phyloP scores from a whole-genome alignment of 345 rosid species.

The Microcos paniculata region DNA sequence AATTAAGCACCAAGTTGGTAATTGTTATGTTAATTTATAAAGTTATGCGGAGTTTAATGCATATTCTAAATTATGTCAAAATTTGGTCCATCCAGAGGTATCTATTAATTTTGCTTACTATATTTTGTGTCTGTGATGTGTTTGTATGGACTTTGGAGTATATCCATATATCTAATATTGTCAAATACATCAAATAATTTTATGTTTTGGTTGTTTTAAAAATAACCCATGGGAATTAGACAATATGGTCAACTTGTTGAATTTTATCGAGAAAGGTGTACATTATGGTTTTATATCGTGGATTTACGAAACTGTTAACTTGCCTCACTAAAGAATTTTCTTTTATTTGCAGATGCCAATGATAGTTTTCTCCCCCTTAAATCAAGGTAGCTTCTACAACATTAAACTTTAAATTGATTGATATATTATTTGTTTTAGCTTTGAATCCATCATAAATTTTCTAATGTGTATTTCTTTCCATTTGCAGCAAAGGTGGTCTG shows the following conservation, averaged over 20 bases:
- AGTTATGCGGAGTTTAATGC: background rate
- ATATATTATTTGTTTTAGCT: background rate
- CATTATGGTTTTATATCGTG: background rate
- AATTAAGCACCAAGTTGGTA: background rate
- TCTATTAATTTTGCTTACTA: background rate
- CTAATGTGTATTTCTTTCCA: constrained; percentile 16
- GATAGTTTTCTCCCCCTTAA: constrained; percentile 48
- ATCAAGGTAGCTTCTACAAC: constrained; percentile 42
- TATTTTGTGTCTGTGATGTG: background rate
- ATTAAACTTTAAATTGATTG: background rate
- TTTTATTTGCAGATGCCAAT: constrained; percentile 49
- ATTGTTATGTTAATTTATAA: background rate
- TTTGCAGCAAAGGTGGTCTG: constrained; percentile 67
- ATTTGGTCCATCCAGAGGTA: background rate
- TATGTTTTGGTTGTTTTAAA: background rate
- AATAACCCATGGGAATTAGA: too few species aligned
- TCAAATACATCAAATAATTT: background rate
- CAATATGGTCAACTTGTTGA: background rate
- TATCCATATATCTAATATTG: background rate
- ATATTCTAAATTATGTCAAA: background rate
- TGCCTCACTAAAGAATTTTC: constrained; percentile 15
- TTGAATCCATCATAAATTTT: background rate
- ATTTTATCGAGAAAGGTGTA: background rate
- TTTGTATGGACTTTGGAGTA: background rate
- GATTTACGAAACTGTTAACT: background rate